Conservation (phyloP, 176 grass and related monocot species). For the Hsuehochloa calcarea region DNA sequence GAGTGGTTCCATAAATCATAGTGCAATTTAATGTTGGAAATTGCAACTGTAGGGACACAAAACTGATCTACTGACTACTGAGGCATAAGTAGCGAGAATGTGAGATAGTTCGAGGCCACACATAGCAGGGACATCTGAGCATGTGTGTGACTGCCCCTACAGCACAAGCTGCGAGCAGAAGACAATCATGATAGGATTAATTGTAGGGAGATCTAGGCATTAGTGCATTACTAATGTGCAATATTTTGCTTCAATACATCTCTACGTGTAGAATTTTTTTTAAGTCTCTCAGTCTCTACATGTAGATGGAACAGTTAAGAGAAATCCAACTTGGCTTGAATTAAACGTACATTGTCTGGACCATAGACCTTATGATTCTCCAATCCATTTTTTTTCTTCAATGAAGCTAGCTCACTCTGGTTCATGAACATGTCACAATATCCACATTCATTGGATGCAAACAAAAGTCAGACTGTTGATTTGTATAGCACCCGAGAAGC, state of each 20-base stretch:
- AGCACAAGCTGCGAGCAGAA: not conserved
- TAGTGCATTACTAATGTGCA: not conserved
- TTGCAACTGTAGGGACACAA: not conserved
- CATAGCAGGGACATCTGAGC: not conserved
- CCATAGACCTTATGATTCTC: not conserved
- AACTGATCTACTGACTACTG: not conserved
- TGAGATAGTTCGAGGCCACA: not conserved
- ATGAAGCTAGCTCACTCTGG: not conserved
- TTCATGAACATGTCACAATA: not conserved
- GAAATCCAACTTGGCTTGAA: not conserved
- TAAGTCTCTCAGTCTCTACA: not conserved
- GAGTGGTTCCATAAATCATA: not conserved
- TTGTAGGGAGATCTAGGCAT: not conserved
- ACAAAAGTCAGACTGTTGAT: not conserved
- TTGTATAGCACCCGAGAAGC: not conserved
- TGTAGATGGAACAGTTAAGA: not conserved
- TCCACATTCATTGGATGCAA: not conserved
- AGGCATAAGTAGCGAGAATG: not conserved
- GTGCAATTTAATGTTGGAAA: not conserved
- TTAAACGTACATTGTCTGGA: not conserved
- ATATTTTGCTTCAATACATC: not conserved
- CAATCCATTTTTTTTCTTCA: not conserved
- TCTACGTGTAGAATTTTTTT: not conserved
- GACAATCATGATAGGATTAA: not conserved
- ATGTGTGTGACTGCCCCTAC: not conserved